Conservation (phyloP, 192 early-diverging fungal species). For the Diversispora eburnea region DNA sequence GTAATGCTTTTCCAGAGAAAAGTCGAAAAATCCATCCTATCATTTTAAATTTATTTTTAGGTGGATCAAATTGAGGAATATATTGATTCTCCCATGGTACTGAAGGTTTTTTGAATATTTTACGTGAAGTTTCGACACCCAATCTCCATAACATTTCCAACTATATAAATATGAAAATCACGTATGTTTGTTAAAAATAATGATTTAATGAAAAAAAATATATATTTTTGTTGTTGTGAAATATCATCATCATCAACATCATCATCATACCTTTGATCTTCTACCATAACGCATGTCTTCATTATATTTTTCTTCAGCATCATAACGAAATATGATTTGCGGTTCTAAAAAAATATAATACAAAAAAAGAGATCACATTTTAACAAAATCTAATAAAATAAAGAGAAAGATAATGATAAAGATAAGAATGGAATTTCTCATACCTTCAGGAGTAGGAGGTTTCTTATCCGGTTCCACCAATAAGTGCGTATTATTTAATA, state of each 20-base stretch:
- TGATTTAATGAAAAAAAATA: not conserved
- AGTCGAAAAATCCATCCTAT: conserved; percentile 61
- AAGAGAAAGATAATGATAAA: too few relatives aligned
- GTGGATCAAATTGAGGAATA: conserved; percentile 25
- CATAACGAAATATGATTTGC: conserved; percentile 58
- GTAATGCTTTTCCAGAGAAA: conserved; percentile 56
- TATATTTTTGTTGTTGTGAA: not conserved
- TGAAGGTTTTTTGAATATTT: conserved; percentile 42
- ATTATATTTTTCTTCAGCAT: conserved; percentile 54
- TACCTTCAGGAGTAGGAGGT: conserved; percentile 49
- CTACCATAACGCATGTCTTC: conserved; percentile 60
- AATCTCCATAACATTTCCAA: conserved; percentile 56
- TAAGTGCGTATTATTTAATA: conserved; percentile 55
- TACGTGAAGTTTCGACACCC: conserved; percentile 49
- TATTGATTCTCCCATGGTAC: conserved; percentile 58
- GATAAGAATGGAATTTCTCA: too few relatives aligned
- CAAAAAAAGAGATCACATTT: too few relatives aligned
- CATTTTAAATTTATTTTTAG: conserved; percentile 49
- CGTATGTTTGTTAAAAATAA: too few relatives aligned
- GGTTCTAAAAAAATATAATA: conserved; percentile 50
- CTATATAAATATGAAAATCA: conserved; percentile 30
- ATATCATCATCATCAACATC: not conserved
- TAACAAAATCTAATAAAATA: too few relatives aligned
- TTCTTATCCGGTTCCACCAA: conserved; percentile 47
- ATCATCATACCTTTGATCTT: conserved; percentile 53